Conservation (phyloP, 306 rosid species). For the Hylodesmum podocarpum region DNA sequence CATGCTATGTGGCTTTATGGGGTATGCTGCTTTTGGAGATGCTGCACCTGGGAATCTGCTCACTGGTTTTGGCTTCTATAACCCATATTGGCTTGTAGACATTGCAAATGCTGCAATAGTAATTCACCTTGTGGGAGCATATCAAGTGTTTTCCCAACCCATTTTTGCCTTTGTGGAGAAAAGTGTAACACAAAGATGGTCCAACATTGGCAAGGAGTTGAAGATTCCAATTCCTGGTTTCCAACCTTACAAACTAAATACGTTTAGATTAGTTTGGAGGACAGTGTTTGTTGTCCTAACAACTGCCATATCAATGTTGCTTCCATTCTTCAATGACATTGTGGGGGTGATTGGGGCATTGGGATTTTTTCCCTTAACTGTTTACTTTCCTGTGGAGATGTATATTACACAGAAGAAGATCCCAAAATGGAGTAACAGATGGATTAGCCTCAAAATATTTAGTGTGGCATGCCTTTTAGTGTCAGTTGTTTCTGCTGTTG, state of each 20-base stretch:
- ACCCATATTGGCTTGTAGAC: slow-evolving; percentile 81
- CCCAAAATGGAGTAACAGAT: slow-evolving; percentile 69
- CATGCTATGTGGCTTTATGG: slow-evolving; percentile 76
- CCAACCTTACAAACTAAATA: slow-evolving; percentile 41
- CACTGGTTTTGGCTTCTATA: slow-evolving; percentile 81
- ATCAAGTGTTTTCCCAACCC: slow-evolving; percentile 83
- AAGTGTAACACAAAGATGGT: slow-evolving; percentile 41
- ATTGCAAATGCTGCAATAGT: slow-evolving; percentile 86
- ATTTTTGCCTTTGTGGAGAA: slow-evolving; percentile 73
- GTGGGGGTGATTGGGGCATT: slow-evolving; percentile 82
- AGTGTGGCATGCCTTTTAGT: slow-evolving; percentile 53
- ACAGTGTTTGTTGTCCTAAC: slow-evolving; percentile 61
- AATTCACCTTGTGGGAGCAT: slow-evolving; percentile 80
- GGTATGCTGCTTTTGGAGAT: slow-evolving; percentile 89
- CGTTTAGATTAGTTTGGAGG: slow-evolving; percentile 63
- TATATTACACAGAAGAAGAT: slow-evolving; percentile 68
- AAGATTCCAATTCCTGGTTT: slow-evolving; percentile 49
- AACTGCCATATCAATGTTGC: slow-evolving; percentile 66
- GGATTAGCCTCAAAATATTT: slow-evolving; percentile 60
- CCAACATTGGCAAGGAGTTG: slow-evolving; percentile 45
- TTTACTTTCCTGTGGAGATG: slow-evolving; percentile 78
- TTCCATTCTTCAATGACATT: slow-evolving; percentile 80
- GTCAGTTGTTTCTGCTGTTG: slow-evolving; percentile 60
- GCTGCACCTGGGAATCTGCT: slow-evolving; percentile 76
- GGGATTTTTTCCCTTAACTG: slow-evolving; percentile 83